Percentiles rank a stretch among this genome's conserved stretches.
These are phyloP conservation scores for Neckera pumila DNA, from an alignment of 225 moss, liverwort and hornwort species.

Conservation along the genomic window DNA sequence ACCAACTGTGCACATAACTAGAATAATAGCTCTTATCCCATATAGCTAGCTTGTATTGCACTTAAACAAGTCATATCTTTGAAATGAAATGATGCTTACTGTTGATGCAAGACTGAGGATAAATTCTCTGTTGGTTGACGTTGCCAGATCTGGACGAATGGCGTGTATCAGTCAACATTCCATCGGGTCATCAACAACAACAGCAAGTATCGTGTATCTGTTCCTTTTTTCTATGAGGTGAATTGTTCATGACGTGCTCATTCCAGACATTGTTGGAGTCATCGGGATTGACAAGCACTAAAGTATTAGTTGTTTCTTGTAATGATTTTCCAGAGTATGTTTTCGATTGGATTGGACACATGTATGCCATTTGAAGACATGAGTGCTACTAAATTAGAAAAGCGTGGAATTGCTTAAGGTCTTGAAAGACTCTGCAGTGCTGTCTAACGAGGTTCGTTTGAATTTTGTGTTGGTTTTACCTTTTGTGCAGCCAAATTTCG, in stretches of 20 bases:
- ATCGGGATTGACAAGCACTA: neutral
- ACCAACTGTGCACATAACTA: neutral
- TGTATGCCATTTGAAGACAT: neutral
- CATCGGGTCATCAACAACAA: slow-evolving; percentile 78
- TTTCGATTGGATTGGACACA: neutral
- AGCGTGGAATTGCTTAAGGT: neutral
- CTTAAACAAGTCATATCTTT: neutral
- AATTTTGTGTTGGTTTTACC: neutral
- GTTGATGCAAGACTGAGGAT: neutral
- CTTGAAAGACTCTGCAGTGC: neutral
- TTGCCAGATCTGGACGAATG: slow-evolving; percentile 87
- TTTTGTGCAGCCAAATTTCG: slow-evolving; percentile 76
- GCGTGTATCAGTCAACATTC: slow-evolving; percentile 66
- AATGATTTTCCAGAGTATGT: neutral
- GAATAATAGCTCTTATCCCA: neutral
- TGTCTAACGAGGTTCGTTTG: neutral
- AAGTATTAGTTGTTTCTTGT: neutral
- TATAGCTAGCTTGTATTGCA: neutral
- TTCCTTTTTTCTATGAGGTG: slow-evolving; percentile 98
- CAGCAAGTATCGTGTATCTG: slow-evolving; percentile 72
- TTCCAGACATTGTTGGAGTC: neutral
- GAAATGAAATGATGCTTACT: neutral
- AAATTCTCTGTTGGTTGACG: neutral
- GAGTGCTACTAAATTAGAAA: neutral
- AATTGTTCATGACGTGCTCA: neutral